Evolutionary conservation across 2,329 filamentous ascomycete species (phyloP), one percentile per base, ranked within the genome.

Genomic region (Coniochaeta sp.): DNA sequence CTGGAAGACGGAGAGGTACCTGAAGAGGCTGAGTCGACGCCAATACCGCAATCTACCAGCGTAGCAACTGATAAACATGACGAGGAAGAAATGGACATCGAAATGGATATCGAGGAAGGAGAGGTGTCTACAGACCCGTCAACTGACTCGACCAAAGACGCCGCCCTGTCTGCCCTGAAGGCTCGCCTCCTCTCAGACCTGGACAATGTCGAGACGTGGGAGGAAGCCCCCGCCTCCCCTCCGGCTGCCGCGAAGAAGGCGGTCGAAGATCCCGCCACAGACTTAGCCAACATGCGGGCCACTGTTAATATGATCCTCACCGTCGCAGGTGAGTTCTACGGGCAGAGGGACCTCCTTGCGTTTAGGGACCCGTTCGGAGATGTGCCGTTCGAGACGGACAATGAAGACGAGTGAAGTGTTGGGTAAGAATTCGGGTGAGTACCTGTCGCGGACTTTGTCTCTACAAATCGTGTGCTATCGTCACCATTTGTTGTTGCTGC

Each of bases 281-380:
- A 57, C 11, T 5, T 22, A 6, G 73, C 77, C 67, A 84, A 81
- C 70, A 80, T 79, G 77, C 79, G 83, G 31, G 88, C 86, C n/a
- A 92, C 91, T 44, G 79, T 97, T 36, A 93, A 96, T 74, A 96
- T 96, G 91, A 90, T 97, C 59, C 78, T 97, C 66, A 95, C 90
- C 0, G 82, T 97, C 38, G 88, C 89, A 56, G 93, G 91, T 67
- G 92, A 96, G 74, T 86, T 90, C 65, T 98, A 93, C 74, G 92
- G 93, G 1, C 93, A 98, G 74, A 82, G 88, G 64, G 93, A 98
- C 73, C 74, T 97, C 63, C 81, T 97, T 57, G 86, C 89, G 67
- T 89, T 88, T 63, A 83, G 91, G 61, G 83, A 88, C 63, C 82
- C 83, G 4, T 86, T 85, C 67, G 74, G 78, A 24, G 47, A n/a